A percentile compares a stretch with the other conserved stretches of the same genome.
These are phyloP conservation scores for Nicotiana obtusifolia DNA, from an alignment of 257 asterid genomes.

Conservation along the genomic window DNA sequence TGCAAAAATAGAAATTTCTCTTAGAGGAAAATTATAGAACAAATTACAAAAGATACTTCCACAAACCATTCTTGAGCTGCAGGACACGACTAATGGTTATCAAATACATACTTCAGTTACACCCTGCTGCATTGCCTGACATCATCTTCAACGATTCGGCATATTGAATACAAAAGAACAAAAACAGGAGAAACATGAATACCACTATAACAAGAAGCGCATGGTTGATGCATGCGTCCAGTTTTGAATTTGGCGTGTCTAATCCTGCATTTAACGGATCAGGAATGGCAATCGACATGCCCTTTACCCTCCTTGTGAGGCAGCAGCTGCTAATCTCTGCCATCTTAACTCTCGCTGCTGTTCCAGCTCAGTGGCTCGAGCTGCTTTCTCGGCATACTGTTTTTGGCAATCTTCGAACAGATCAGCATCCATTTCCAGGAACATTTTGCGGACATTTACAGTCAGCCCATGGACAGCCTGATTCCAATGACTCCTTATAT, in stretches of 20 bases:
- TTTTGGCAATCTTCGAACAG: slow-evolving; percentile 64
- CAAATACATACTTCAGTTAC: slow-evolving; percentile 39
- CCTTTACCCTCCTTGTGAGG: slow-evolving; percentile 34
- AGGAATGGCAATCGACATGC: background rate
- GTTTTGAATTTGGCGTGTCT: background rate
- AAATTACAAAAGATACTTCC: slow-evolving; percentile 32
- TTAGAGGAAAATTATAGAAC: slow-evolving; percentile 17
- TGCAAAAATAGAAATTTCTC: background rate
- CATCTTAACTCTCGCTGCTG: slow-evolving; percentile 59
- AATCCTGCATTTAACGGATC: slow-evolving; percentile 11
- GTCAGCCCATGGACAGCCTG: slow-evolving; percentile 65
- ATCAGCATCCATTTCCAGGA: slow-evolving; percentile 63
- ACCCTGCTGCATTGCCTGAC: slow-evolving; percentile 36
- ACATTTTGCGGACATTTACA: slow-evolving; percentile 59
- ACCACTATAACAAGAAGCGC: slow-evolving; percentile 24
- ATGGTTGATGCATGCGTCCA: slow-evolving; percentile 20
- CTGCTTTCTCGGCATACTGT: slow-evolving; percentile 50
- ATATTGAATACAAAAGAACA: slow-evolving; percentile 16
- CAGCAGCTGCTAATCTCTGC: slow-evolving; percentile 63
- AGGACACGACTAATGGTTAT: slow-evolving; percentile 20
- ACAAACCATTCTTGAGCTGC: slow-evolving; percentile 39
- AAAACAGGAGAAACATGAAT: slow-evolving; percentile 25
- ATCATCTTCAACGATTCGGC: slow-evolving; percentile 24
- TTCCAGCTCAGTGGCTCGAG: slow-evolving; percentile 33
- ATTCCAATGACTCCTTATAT: slow-evolving; percentile 73